Conservation (phyloP, 2,329 filamentous ascomycete genomes). For the Colletotrichum sp. region DNA sequence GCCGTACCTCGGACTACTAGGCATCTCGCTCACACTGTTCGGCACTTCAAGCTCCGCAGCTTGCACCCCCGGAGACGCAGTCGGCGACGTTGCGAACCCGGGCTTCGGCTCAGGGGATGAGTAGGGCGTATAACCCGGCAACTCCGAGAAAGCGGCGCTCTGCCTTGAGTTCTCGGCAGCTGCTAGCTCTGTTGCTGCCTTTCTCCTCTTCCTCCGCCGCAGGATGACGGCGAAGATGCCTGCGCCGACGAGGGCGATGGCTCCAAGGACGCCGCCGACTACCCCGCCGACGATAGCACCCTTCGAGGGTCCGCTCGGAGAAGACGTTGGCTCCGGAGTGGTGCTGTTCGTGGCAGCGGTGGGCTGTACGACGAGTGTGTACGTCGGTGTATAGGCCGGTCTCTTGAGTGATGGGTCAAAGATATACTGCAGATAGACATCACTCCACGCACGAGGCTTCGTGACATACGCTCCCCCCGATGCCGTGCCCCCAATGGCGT, state of each 20-base stretch:
- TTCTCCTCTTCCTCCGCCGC: background rate
- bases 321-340: background rate
- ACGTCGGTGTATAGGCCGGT: conserved; percentile 25
- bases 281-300: background rate
- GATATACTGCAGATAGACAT: conserved; percentile 28
- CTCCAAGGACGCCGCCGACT: background rate
- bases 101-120: background rate
- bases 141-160: background rate
- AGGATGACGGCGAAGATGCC: background rate
- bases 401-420: conserved; percentile 25
- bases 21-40: conserved; percentile 5
- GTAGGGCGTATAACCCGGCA: background rate
- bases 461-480: conserved; percentile 36
- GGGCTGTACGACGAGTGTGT: conserved; percentile 21
- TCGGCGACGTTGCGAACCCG: background rate
- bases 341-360: background rate
- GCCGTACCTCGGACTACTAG: conserved; percentile 2
- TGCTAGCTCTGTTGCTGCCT: background rate
- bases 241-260: background rate
- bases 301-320: background rate
- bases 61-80: background rate
- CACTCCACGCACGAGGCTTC: conserved; percentile 23
- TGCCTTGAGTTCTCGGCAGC: background rate
- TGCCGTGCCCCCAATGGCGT: conserved; percentile 46
- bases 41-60: conserved; percentile 9